Evolutionary conservation across 805 yeast genomes (phyloP), one percentile per base, ranked within the genome.

Genomic region (Wickerhamiella siamensis): DNA sequence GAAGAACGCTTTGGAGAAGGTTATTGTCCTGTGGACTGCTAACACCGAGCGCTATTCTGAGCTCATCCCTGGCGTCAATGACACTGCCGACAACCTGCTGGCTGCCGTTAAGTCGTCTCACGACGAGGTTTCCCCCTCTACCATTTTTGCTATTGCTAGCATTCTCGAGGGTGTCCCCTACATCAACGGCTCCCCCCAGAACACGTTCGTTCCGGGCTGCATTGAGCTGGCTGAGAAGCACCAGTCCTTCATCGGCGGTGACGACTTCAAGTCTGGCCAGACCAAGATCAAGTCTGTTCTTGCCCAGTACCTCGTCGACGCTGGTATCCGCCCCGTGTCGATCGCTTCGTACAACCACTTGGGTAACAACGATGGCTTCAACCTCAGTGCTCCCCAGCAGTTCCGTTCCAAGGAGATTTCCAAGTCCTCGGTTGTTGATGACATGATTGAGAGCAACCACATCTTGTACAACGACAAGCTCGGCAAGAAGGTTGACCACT

Each of bases 181-280:
- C 67, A 83, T 87, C 63, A 87, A 87, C 57, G 97, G 96, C 37
- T 84, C 95, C 33, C 97, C 97, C 41, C 97, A 87, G 67, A 87
- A 87, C 70, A 88, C 96, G 41, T 87, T 88, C 66, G 95, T 84
- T 43, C 96, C 96, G 18, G 97, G 97, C 51, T 82, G 80, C 48
- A 72, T 88, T 57, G 86, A 84, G 63, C 74, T 87, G 51, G 94
- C 96, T 38, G 94, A 86, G 63, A 58, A 70, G 54, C 59, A 83
- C 61, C 64, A 72, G 49, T 65, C 81, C 27, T 83, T 79, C 59
- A 86, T 87, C 56, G 97, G 94, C 43, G 97, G 97, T 54, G 97
- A 87, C 63, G 97, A 87, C 65, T 87, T 87, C 73, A 87, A 87
- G 71, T 75, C 87, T 54, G 97, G 97, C 46, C 97, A 87, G 69